Evolutionary conservation across 805 yeast species (phyloP).

Genomic region (Lachancea sp.): DNA sequence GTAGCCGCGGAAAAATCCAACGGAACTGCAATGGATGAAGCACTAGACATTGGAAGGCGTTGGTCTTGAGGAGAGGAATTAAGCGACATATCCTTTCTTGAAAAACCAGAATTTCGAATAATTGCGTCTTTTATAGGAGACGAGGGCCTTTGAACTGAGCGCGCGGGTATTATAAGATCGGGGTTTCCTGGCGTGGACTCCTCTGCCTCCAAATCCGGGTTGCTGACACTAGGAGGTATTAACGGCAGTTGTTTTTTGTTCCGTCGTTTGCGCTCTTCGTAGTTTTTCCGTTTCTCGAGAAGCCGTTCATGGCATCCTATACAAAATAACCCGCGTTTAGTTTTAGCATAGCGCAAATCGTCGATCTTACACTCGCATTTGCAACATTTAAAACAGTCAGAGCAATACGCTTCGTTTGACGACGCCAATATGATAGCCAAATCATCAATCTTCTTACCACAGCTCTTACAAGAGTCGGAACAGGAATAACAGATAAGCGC

Average conservation of each 20-base stretch:
- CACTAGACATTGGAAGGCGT: slow-evolving; percentile 3
- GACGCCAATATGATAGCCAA: slow-evolving; percentile 74
- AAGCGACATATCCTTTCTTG: neutral
- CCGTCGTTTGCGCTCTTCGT: slow-evolving; percentile 29
- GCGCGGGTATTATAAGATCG: slow-evolving; percentile 14
- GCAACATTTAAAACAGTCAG: slow-evolving; percentile 82
- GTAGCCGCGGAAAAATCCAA: slow-evolving; percentile 12
- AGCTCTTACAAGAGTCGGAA: slow-evolving; percentile 82
- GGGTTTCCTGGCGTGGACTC: neutral
- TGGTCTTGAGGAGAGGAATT: neutral
- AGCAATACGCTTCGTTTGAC: slow-evolving; percentile 92
- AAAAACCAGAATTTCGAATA: neutral
- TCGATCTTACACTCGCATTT: slow-evolving; percentile 81
- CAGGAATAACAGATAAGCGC: slow-evolving; percentile 84
- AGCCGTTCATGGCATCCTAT: slow-evolving; percentile 85
- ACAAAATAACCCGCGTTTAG: slow-evolving; percentile 88
- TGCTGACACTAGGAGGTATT: slow-evolving; percentile 6
- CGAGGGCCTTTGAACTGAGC: slow-evolving; percentile 20
- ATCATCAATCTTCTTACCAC: slow-evolving; percentile 83
- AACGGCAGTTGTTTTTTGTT: slow-evolving; percentile 23
- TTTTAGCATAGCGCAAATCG: slow-evolving; percentile 85
- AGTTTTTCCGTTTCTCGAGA: slow-evolving; percentile 62
- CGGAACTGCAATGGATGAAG: slow-evolving; percentile 9
- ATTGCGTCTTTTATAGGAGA: slow-evolving; percentile 12
- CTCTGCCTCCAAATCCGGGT: neutral